These are phyloP conservation scores for Eragrostis tef DNA, from an alignment of 202 grass and related monocot species.

Conservation along the genomic window DNA sequence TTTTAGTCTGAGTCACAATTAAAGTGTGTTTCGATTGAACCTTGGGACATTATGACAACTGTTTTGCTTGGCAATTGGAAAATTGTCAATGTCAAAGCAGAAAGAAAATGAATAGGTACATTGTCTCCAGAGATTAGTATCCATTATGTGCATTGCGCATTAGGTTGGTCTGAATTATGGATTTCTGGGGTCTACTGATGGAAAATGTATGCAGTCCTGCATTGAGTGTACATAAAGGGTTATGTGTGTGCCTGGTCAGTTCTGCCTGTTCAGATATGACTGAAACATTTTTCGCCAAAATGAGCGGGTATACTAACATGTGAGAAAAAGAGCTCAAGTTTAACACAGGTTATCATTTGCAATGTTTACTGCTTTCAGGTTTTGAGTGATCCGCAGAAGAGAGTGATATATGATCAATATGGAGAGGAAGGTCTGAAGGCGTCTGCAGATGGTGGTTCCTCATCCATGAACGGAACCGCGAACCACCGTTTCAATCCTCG, in stretches of 20 bases:
- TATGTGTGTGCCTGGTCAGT: neutral
- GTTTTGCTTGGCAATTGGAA: neutral
- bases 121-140: neutral
- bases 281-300: neutral
- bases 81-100: neutral
- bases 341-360: constrained; percentile 18
- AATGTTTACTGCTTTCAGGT: constrained; percentile 60
- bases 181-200: neutral
- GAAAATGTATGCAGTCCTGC: neutral
- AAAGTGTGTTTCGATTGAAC: neutral
- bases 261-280: neutral
- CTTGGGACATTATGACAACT: neutral
- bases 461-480: constrained; percentile 55
- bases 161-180: constrained; percentile 5
- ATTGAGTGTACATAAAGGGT: neutral
- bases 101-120: neutral
- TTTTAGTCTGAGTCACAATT: neutral
- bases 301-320: neutral
- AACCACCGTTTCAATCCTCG: constrained; percentile 81
- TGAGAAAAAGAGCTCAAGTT: neutral
- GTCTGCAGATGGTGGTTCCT: constrained; percentile 63
- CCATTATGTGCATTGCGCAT: neutral
- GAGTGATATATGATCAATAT: constrained; percentile 78
- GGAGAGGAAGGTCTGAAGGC: constrained; percentile 85
- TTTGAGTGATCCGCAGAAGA: constrained; percentile 86